Evolutionary conservation across 2,329 filamentous ascomycete genomes (phyloP).

Genomic region (Epichloe amarillans): DNA sequence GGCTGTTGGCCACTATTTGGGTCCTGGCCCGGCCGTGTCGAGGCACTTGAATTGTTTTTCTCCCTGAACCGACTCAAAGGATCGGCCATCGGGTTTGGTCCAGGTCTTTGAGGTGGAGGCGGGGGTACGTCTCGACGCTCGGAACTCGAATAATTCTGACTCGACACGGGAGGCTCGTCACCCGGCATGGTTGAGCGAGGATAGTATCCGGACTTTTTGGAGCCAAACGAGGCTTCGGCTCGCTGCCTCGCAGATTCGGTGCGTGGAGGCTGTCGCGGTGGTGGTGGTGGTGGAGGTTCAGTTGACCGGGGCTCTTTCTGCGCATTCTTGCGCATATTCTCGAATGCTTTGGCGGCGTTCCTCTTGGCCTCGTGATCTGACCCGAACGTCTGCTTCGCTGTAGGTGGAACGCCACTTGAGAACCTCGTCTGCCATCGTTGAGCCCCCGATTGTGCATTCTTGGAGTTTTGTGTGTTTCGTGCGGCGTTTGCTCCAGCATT

Average conservation of each 20-base stretch:
- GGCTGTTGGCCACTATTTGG: background rate
- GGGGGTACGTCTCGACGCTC: constrained; percentile 10
- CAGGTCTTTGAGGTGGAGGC: constrained; percentile 7
- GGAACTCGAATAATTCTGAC: constrained; percentile 32
- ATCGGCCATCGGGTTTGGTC: constrained; percentile 24
- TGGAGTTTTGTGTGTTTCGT: constrained; percentile 2
- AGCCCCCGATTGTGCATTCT: constrained; percentile 24
- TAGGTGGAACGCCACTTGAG: constrained; percentile 27
- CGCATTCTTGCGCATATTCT: constrained; percentile 27
- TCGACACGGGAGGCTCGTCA: constrained; percentile 38
- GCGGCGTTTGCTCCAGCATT: constrained; percentile 11
- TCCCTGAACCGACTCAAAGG: constrained; percentile 34
- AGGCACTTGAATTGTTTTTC: constrained; percentile 21
- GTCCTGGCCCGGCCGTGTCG: constrained; percentile 11
- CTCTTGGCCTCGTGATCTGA: constrained; percentile 25
- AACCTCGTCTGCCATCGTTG: constrained; percentile 32
- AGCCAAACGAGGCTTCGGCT: constrained; percentile 41
- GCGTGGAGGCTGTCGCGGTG: constrained; percentile 30
- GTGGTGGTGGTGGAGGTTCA: constrained; percentile 15
- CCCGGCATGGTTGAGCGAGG: constrained; percentile 33
- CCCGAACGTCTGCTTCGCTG: constrained; percentile 25
- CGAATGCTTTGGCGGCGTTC: constrained; percentile 28
- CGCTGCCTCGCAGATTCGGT: constrained; percentile 41
- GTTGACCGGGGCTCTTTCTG: constrained; percentile 17
- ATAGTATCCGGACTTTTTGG: constrained; percentile 34